A percentile compares a stretch with the other conserved stretches of the same genome.
Evolutionary conservation across 768 basidiomycete genomes (phyloP).

Genomic region (Holtermannia corniformis): DNA sequence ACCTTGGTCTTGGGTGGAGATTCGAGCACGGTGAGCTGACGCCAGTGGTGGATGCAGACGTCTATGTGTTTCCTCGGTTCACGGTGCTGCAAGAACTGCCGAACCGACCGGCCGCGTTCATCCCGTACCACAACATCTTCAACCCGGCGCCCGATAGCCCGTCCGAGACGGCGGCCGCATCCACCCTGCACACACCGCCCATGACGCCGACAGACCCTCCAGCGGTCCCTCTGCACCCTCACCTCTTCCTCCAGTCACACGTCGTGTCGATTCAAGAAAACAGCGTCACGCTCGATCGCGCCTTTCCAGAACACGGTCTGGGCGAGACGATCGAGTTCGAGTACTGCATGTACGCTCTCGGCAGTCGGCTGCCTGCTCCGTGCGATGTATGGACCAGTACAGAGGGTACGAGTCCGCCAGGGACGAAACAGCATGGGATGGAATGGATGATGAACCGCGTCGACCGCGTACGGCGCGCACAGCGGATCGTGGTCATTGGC

Average conservation of each 20-base stretch:
- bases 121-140: slow-evolving; percentile 32
- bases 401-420: slow-evolving; percentile 10
- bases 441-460: slow-evolving; percentile 36
- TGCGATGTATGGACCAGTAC: slow-evolving; percentile 32
- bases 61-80: slow-evolving; percentile 41
- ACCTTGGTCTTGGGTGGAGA: too few relatives aligned
- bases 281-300: not conserved
- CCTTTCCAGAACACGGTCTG: not conserved
- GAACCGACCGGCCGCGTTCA: slow-evolving; percentile 26
- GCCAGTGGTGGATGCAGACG: too few relatives aligned
- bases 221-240: not conserved
- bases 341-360: slow-evolving; percentile 39
- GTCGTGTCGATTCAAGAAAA: slow-evolving; percentile 1
- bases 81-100: slow-evolving; percentile 32
- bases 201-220: slow-evolving; percentile 7
- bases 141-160: not conserved
- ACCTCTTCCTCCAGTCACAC: not conserved
- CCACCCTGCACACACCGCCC: slow-evolving; percentile 7
- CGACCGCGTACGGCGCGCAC: slow-evolving; percentile 24
- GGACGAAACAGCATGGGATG: slow-evolving; percentile 37
- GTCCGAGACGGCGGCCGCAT: not conserved
- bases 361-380: slow-evolving; percentile 35
- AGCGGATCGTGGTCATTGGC: slow-evolving; percentile 42
- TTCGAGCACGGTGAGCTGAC: too few relatives aligned
- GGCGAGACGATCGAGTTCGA: slow-evolving; percentile 37